phyloP scores from a whole-genome alignment of 169 alveolate species.

The Plasmodium sp. region DNA sequence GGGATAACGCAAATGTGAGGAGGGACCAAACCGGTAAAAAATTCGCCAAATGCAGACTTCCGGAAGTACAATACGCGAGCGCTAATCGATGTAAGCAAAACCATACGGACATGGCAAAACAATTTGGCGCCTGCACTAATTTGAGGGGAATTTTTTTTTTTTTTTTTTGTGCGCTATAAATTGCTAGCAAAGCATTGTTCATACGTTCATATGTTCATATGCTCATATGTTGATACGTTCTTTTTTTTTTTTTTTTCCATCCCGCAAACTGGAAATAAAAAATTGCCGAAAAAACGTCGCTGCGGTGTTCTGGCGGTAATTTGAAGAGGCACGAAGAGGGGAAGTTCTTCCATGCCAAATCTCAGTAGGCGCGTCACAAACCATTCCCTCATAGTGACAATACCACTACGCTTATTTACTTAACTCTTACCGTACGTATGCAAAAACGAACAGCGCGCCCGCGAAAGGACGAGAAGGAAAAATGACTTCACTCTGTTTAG shows the following conservation, averaged over 20 bases:
- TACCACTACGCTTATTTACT: neutral
- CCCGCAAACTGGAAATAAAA: neutral
- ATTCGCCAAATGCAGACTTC: neutral
- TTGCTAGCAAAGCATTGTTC: neutral
- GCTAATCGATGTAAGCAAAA: neutral
- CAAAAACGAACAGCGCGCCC: neutral
- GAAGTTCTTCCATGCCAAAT: neutral
- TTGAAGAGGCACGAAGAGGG: neutral
- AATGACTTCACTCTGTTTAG: neutral
- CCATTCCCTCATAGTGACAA: neutral
- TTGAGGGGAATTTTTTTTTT: neutral
- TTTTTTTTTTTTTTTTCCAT: neutral
- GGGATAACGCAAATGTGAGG: neutral
- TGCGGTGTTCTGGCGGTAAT: neutral
- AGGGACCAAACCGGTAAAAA: neutral
- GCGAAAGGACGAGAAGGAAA: neutral
- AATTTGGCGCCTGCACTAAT: neutral
- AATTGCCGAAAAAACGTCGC: neutral
- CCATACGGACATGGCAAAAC: neutral
- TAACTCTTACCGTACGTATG: neutral
- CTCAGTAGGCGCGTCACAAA: neutral
- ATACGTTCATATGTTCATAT: neutral
- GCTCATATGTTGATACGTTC: neutral
- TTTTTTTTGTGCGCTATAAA: neutral
- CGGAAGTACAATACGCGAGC: neutral